Evolutionary conservation across 305 asterid genomes (phyloP).

Genomic region (Rubia peregrina): DNA sequence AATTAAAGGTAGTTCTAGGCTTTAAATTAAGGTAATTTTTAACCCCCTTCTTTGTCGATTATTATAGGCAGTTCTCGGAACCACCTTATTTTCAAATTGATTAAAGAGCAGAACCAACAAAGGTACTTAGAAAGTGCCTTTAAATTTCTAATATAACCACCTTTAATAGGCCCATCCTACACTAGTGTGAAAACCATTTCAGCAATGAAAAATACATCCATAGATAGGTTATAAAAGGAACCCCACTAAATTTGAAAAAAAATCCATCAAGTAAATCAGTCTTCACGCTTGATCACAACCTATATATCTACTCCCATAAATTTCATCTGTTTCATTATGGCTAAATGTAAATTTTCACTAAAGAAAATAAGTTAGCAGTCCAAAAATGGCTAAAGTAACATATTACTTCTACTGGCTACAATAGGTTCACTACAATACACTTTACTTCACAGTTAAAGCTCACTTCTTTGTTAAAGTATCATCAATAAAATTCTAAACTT

Average conservation of each 20-base stretch:
- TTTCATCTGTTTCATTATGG: slow-evolving; percentile 59
- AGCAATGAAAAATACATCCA: not conserved
- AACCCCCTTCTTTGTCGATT: too few species aligned
- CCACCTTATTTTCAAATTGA: too few species aligned
- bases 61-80: too few species aligned
- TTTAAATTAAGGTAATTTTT: too few species aligned
- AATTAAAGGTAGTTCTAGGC: too few species aligned
- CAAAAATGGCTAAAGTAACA: not conserved
- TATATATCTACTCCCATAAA: slow-evolving; percentile 83
- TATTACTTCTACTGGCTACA: not conserved
- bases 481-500: not conserved
- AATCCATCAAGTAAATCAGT: slow-evolving; percentile 90
- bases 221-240: slow-evolving; percentile 24
- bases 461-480: not conserved
- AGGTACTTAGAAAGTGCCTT: too few species aligned
- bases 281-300: slow-evolving; percentile 86
- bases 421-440: not conserved
- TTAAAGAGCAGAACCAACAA: too few species aligned
- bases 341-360: slow-evolving; percentile 42
- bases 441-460: not conserved
- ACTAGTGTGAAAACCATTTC: not conserved
- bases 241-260: slow-evolving; percentile 99
- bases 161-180: too few species aligned
- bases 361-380: slow-evolving; percentile 2
- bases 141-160: too few species aligned